A percentile compares a stretch with the other conserved stretches of the same genome.
These are phyloP conservation scores for Wickerhamomyces rabaulensis DNA, from an alignment of 805 yeast genomes.

Conservation along the genomic window DNA sequence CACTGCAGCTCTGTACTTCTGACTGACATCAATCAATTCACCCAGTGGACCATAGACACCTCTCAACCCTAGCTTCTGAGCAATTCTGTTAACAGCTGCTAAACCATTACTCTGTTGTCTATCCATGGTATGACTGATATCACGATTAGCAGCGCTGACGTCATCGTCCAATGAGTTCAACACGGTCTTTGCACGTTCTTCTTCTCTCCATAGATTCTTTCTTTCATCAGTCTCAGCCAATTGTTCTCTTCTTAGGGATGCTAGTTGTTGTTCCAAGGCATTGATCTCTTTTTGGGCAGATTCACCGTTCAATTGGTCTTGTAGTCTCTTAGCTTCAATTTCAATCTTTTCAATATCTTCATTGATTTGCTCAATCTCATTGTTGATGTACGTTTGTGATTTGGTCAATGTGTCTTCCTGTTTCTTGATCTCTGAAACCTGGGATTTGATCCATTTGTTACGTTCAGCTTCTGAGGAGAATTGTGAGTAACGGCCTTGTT, in stretches of 20 bases:
- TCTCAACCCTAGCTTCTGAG: conserved; percentile 49
- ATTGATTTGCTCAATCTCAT: conserved; percentile 15
- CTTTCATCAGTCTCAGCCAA: conserved; percentile 55
- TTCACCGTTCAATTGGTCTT: conserved; percentile 33
- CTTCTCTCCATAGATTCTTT: conserved; percentile 74
- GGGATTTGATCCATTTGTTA: conserved; percentile 56
- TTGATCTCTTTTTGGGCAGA: conserved; percentile 27
- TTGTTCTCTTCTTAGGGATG: conserved; percentile 34
- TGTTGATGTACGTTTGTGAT: conserved; percentile 7
- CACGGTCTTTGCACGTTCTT: conserved; percentile 56
- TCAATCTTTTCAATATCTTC: conserved; percentile 20
- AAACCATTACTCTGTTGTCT: conserved; percentile 66
- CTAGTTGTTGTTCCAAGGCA: conserved; percentile 25
- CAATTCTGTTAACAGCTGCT: conserved; percentile 59
- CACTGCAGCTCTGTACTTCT: conserved; percentile 77
- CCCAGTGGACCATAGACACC: conserved; percentile 83
- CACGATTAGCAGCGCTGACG: conserved; percentile 50
- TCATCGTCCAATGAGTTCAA: conserved; percentile 51
- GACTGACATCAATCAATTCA: conserved; percentile 74
- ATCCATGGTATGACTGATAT: conserved; percentile 70
- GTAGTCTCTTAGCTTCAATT: conserved; percentile 28
- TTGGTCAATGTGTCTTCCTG: conserved; percentile 22
- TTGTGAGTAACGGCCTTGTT: conserved; percentile 62
- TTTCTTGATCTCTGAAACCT: conserved; percentile 36
- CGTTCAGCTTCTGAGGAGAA: conserved; percentile 55